phyloP scores from a whole-genome alignment of 1,284 basidiomycete species.

The Cerioporus squamosus region DNA sequence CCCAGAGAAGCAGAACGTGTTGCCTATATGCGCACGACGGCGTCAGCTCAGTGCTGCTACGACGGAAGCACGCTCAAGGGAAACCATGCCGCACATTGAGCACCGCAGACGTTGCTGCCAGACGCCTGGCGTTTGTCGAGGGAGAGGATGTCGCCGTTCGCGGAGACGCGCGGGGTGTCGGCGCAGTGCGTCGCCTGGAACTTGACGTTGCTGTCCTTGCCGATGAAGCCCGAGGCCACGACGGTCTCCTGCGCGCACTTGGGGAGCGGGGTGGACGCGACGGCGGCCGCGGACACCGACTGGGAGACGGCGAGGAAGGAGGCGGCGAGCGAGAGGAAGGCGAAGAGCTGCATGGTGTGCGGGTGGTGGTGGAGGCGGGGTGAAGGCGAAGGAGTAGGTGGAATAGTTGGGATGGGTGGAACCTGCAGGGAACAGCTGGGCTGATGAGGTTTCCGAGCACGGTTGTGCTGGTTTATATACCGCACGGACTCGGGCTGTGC shows the following conservation, averaged over 20 bases:
- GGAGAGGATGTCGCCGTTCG: slow-evolving; percentile 1
- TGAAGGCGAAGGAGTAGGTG: too few species aligned
- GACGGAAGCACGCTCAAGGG: not conserved
- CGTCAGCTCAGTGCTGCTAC: not conserved
- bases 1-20: slow-evolving; percentile 47
- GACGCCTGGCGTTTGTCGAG: slow-evolving; percentile 22
- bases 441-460: too few species aligned
- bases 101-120: slow-evolving; percentile 45
- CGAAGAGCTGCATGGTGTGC: slow-evolving; percentile 11
- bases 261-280: slow-evolving; percentile 5
- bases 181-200: slow-evolving; percentile 37
- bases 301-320: slow-evolving; percentile 3
- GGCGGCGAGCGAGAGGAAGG: slow-evolving; percentile 12
- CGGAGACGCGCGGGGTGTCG: slow-evolving; percentile 14
- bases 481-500: too few species aligned
- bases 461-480: too few species aligned
- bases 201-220: slow-evolving; percentile 41
- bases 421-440: too few species aligned
- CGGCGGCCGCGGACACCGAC: slow-evolving; percentile 13
- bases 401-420: too few species aligned
- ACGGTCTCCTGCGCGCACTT: slow-evolving; percentile 24
- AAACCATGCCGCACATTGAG: slow-evolving; percentile 37
- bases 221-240: slow-evolving; percentile 37
- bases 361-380: too few species aligned
- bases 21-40: slow-evolving; percentile 32